Conservation (phyloP, 1,284 basidiomycete species). For the Ceraceosorus bombacis region DNA sequence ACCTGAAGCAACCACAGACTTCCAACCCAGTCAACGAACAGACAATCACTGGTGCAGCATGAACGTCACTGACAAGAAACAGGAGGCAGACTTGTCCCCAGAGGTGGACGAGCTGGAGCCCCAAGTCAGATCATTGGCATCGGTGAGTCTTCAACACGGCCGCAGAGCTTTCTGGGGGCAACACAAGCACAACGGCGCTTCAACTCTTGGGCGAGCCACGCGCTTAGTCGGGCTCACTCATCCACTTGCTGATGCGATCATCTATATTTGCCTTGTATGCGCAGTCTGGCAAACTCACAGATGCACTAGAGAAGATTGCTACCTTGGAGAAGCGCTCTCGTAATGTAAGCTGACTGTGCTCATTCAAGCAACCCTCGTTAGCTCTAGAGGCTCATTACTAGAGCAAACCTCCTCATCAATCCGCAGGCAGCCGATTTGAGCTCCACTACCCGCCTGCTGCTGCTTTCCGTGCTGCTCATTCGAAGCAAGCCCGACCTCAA, state of each 20-base stretch:
- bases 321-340: slow-evolving; percentile 89
- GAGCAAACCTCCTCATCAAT: not conserved
- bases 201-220: too few species aligned
- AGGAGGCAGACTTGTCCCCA: slow-evolving; percentile 54
- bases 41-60: not conserved
- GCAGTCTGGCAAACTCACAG: slow-evolving; percentile 65
- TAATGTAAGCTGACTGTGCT: slow-evolving; percentile 61
- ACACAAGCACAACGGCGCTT: too few species aligned
- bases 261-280: not conserved
- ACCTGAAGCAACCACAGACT: too few species aligned
- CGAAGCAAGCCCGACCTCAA: slow-evolving; percentile 24
- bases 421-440: slow-evolving; percentile 77
- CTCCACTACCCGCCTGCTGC: slow-evolving; percentile 78
- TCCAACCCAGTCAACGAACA: too few species aligned
- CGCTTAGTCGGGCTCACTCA: not conserved
- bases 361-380: not conserved
- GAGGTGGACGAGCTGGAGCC: slow-evolving; percentile 36
- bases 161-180: not conserved
- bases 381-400: too few species aligned
- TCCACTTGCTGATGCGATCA: slow-evolving; percentile 4
- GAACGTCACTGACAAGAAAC: slow-evolving; percentile 49
- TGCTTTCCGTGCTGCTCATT: slow-evolving; percentile 56
- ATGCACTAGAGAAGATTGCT: slow-evolving; percentile 82
- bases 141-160: not conserved
- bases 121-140: slow-evolving; percentile 50